A percentile compares a stretch with the other conserved stretches of the same genome.
Evolutionary conservation across 768 basidiomycete species (phyloP).

Genomic region (Trametes maxima): DNA sequence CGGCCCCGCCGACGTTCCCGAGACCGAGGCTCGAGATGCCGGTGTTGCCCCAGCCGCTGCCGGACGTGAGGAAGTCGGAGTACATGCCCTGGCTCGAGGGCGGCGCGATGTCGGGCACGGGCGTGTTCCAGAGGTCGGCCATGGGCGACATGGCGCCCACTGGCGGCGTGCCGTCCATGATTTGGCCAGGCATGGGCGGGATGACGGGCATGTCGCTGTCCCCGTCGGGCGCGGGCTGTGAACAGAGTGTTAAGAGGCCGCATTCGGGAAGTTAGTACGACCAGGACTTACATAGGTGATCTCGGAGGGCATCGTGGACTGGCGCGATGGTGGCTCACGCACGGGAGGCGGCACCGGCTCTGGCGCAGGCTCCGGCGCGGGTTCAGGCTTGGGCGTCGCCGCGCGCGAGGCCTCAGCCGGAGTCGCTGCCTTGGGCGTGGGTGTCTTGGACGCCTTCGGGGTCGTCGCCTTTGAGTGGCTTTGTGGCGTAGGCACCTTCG

Average conservation of each 20-base stretch:
- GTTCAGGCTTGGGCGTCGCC: constrained; percentile 14
- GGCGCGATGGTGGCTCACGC: background rate
- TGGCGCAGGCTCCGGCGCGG: constrained; percentile 3
- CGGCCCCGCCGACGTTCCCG: constrained; percentile 2
- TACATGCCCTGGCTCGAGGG: constrained; percentile 19
- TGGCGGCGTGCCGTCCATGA: background rate
- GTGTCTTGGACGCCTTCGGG: constrained; percentile 19
- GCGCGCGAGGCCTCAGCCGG: constrained; percentile 4
- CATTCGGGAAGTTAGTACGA: background rate
- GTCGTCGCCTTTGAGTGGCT: constrained; percentile 19
- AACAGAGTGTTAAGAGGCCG: background rate
- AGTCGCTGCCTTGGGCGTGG: constrained; percentile 19
- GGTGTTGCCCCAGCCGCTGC: constrained; percentile 6
- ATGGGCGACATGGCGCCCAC: constrained; percentile 21
- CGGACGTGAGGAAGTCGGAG: constrained; percentile 22
- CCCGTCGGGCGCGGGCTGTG: constrained; percentile 2
- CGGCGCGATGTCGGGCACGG: constrained; percentile 21
- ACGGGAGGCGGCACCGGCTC: background rate
- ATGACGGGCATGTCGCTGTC: constrained; percentile 11
- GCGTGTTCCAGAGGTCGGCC: constrained; percentile 20
- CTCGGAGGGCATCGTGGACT: background rate
- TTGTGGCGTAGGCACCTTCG: constrained; percentile 24
- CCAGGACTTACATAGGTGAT: background rate
- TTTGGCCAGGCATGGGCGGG: constrained; percentile 13
- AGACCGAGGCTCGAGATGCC: constrained; percentile 12